Evolutionary conservation across 129 eudicot species (phyloP).

Genomic region (Sambucus nigra): DNA sequence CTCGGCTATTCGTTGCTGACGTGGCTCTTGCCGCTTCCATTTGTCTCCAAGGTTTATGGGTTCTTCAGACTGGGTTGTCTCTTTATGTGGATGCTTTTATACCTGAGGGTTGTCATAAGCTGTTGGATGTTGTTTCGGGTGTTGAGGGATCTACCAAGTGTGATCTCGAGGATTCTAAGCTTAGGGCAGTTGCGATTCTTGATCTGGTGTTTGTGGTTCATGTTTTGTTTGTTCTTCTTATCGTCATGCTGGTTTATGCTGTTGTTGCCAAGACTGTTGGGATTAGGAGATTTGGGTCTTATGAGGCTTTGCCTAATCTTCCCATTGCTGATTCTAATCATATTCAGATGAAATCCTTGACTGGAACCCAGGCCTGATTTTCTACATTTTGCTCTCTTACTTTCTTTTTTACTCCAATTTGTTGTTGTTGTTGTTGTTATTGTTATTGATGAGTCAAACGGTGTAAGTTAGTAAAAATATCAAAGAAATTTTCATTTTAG

Average conservation of each 20-base stretch:
- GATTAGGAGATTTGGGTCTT: constrained; percentile 56
- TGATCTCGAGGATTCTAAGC: constrained; percentile 66
- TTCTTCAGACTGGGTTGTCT: constrained; percentile 67
- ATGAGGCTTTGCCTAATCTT: constrained; percentile 61
- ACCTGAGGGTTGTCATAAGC: constrained; percentile 84
- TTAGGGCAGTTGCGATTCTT: constrained; percentile 73
- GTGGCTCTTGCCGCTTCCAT: constrained; percentile 49
- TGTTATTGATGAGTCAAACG: not conserved
- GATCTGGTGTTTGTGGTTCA: constrained; percentile 71
- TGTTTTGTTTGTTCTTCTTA: constrained; percentile 45
- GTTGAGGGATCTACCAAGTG: constrained; percentile 90
- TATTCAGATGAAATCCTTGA: constrained; percentile 75
- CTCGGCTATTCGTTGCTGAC: constrained; percentile 62
- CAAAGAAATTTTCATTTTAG: not conserved
- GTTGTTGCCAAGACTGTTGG: constrained; percentile 51
- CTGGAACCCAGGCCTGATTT: constrained; percentile 71
- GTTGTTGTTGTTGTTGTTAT: not conserved
- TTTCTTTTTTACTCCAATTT: not conserved
- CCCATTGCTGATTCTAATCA: constrained; percentile 40
- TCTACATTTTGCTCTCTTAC: not conserved
- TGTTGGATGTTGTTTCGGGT: constrained; percentile 71
- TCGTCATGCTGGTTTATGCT: constrained; percentile 41
- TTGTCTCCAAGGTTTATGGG: constrained; percentile 77
- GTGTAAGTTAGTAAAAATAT: not conserved
- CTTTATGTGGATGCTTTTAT: constrained; percentile 77